phyloP scores from a whole-genome alignment of 2,329 filamentous ascomycete species.

The Hypomyces perniciosus region DNA sequence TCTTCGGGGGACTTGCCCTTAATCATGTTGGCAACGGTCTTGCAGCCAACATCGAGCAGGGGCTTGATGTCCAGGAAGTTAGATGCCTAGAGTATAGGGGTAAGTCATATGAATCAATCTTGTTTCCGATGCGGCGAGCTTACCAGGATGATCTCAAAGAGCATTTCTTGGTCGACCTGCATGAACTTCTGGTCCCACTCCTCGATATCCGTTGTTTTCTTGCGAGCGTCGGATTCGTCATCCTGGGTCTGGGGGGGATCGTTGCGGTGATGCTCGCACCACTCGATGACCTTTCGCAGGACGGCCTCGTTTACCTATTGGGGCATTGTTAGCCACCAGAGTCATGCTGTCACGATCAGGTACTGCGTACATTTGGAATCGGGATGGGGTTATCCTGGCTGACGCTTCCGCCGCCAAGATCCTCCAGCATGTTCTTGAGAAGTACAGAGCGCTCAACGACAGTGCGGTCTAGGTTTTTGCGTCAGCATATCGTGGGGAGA shows the following conservation, averaged over 20 bases:
- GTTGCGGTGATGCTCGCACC: conserved; percentile 91
- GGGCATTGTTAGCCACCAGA: conserved; percentile 10
- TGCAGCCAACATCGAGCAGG: conserved; percentile 95
- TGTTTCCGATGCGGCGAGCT: conserved; percentile 27
- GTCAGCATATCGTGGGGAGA: conserved; percentile 4
- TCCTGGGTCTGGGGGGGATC: conserved; percentile 79
- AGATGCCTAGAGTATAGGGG: conserved; percentile 57
- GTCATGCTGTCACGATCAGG: not conserved
- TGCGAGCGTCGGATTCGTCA: conserved; percentile 87
- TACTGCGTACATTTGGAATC: conserved; percentile 66
- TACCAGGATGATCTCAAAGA: conserved; percentile 98
- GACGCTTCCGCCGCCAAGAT: conserved; percentile 63
- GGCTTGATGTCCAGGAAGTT: conserved; percentile 99
- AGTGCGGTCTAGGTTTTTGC: conserved; percentile 54
- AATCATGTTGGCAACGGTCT: conserved; percentile 99
- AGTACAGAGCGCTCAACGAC: conserved; percentile 89
- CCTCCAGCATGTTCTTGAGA: conserved; percentile 98
- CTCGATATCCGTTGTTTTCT: conserved; percentile 98
- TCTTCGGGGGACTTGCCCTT: conserved; percentile 99
- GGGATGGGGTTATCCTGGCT: conserved; percentile 65
- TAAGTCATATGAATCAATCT: conserved; percentile 17
- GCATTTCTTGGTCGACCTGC: conserved; percentile 99
- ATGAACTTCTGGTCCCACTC: conserved; percentile 99
- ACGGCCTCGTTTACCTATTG: conserved; percentile 82
- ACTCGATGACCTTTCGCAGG: conserved; percentile 92